phyloP scores from a whole-genome alignment of 345 rosid genomes.

The Cardamine resedifolia region DNA sequence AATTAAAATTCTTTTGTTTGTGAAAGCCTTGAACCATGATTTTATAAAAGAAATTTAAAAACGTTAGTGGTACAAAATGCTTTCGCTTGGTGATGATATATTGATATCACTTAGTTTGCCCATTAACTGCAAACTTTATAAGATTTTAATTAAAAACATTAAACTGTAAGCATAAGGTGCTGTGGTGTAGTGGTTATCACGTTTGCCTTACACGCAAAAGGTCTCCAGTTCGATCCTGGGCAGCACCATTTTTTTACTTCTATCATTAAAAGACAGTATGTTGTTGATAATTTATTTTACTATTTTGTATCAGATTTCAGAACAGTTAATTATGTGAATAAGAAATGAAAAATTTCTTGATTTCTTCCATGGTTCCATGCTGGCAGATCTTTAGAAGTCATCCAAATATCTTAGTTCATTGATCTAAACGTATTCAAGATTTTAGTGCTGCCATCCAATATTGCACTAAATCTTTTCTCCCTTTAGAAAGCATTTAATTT shows the following conservation, averaged over 20 bases:
- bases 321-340: not conserved
- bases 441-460: too few relatives aligned
- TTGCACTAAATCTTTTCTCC: not conserved
- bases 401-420: not conserved
- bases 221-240: slow-evolving; percentile 40
- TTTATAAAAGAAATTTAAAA: too few relatives aligned
- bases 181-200: slow-evolving; percentile 40
- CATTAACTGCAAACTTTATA: not conserved
- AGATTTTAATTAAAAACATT: accelerated
- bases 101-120: not conserved
- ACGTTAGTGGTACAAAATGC: not conserved
- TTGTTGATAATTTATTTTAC: not conserved
- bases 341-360: not conserved
- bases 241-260: slow-evolving; percentile 9
- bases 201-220: too few relatives aligned
- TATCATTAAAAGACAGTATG: not conserved
- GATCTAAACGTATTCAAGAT: not conserved
- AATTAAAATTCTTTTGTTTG: not conserved
- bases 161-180: not conserved
- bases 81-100: not conserved
- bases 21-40: not conserved
- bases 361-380: not conserved
- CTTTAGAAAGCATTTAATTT: not conserved
- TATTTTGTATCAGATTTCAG: not conserved
- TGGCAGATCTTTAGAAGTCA: not conserved